These are phyloP conservation scores for Nothophoma quercina DNA, from an alignment of 2,329 filamentous ascomycete genomes.

Conservation along the genomic window DNA sequence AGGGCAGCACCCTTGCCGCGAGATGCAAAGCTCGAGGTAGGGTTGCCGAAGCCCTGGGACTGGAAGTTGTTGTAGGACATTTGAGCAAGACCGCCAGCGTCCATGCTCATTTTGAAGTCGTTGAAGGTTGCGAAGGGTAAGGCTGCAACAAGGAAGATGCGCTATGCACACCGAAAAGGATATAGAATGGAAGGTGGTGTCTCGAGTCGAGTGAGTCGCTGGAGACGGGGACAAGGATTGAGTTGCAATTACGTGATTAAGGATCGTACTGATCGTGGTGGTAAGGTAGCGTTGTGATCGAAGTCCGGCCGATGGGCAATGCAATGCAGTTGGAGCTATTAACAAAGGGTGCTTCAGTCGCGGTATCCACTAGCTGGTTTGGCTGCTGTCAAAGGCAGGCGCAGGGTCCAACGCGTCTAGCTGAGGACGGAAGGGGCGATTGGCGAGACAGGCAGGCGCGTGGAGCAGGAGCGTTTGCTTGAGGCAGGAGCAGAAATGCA, in stretches of 20 bases:
- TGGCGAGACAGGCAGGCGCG: constrained; percentile 19
- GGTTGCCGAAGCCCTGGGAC: constrained; percentile 75
- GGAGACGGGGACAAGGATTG: constrained; percentile 33
- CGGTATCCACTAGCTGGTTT: constrained; percentile 18
- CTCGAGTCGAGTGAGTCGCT: constrained; percentile 23
- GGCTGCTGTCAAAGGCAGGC: constrained; percentile 14
- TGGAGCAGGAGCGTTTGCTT: constrained; percentile 15
- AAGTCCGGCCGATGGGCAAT: constrained; percentile 49
- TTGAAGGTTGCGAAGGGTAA: constrained; percentile 38
- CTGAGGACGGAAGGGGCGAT: constrained; percentile 27
- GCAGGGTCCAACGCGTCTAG: constrained; percentile 24
- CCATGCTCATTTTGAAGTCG: constrained; percentile 66
- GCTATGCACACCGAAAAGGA: constrained; percentile 38
- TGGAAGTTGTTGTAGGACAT: constrained; percentile 86
- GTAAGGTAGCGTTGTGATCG: constrained; percentile 41
- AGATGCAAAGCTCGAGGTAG: constrained; percentile 82
- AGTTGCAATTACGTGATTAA: constrained; percentile 50
- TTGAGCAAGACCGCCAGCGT: constrained; percentile 99
- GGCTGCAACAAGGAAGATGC: constrained; percentile 39
- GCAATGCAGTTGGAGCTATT: constrained; percentile 48
- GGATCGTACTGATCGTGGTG: constrained; percentile 47
- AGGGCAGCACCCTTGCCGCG: constrained; percentile 84
- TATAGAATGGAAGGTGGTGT: constrained; percentile 42
- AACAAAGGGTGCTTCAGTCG: constrained; percentile 40
- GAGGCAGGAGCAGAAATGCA: constrained; percentile 23